These are phyloP conservation scores for Ilyonectria mors-panacis DNA, from an alignment of 2,329 filamentous ascomycete genomes.

Conservation along the genomic window DNA sequence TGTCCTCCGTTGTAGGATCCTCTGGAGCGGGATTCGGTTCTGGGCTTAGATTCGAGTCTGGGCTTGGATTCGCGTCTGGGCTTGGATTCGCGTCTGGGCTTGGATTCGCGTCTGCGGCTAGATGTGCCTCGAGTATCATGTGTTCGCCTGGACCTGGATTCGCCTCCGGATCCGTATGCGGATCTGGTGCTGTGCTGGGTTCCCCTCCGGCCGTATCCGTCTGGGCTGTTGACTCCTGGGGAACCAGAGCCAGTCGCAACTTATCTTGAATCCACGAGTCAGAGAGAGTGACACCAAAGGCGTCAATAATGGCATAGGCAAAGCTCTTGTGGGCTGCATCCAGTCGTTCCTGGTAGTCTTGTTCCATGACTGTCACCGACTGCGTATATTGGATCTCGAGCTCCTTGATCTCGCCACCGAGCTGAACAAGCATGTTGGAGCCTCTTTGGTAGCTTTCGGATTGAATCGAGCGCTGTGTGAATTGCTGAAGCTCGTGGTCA, in stretches of 20 bases:
- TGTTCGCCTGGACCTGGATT: neutral
- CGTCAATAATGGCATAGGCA: neutral
- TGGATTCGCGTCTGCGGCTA: neutral
- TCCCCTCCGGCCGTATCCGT: neutral
- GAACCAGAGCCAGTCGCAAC: neutral
- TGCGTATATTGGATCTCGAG: constrained; percentile 8
- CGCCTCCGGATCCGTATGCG: neutral
- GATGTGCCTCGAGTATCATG: neutral
- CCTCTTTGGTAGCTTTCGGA: neutral
- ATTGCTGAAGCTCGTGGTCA: constrained; percentile 5
- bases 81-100: neutral
- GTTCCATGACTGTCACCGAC: neutral
- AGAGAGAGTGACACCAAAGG: constrained; percentile 3
- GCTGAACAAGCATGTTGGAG: neutral
- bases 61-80: neutral
- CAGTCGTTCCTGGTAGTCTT: constrained; percentile 2
- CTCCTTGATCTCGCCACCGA: constrained; percentile 2
- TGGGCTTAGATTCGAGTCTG: neutral
- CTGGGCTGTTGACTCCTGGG: neutral
- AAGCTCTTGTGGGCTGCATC: neutral
- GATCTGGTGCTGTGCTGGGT: neutral
- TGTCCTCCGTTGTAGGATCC: neutral
- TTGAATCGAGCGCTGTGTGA: neutral
- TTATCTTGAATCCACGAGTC: neutral
- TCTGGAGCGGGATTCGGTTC: neutral